Conservation (phyloP, 352 stramenopile species). For the Sclerospora graminicola region DNA sequence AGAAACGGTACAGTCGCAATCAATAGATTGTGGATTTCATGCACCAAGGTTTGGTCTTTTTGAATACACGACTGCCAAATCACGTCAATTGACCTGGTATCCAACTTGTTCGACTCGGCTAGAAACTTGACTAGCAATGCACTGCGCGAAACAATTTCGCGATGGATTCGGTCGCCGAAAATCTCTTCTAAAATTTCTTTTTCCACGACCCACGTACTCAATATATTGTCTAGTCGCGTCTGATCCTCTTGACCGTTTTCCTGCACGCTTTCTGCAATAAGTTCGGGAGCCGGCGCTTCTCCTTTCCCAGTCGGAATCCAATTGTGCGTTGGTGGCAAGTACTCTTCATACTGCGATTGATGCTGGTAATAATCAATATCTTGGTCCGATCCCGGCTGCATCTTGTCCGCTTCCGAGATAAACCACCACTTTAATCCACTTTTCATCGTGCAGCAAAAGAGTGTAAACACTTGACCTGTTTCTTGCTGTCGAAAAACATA, state of each 20-base stretch:
- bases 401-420: constrained; percentile 94
- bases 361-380: constrained; percentile 99
- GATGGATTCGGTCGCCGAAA: constrained; percentile 84
- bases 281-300: constrained; percentile 51
- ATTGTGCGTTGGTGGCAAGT: constrained; percentile 78
- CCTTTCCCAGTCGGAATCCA: constrained; percentile 85
- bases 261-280: constrained; percentile 52
- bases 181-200: constrained; percentile 79
- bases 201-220: constrained; percentile 60
- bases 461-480: constrained; percentile 80
- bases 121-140: constrained; percentile 78
- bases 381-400: constrained; percentile 95
- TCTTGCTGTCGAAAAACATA: constrained; percentile 69
- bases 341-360: constrained; percentile 91
- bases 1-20: constrained; percentile 70
- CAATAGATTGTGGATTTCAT: constrained; percentile 77
- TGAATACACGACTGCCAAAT: constrained; percentile 77
- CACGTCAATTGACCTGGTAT: constrained; percentile 46
- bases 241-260: constrained; percentile 42
- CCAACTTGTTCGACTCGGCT: constrained; percentile 68
- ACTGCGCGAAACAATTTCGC: constrained; percentile 79
- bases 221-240: constrained; percentile 56
- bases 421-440: constrained; percentile 99
- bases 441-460: constrained; percentile 98
- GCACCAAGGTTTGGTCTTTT: constrained; percentile 74